phyloP scores from a whole-genome alignment of 495 filamentous ascomycete species.

The Peziza echinospora region DNA sequence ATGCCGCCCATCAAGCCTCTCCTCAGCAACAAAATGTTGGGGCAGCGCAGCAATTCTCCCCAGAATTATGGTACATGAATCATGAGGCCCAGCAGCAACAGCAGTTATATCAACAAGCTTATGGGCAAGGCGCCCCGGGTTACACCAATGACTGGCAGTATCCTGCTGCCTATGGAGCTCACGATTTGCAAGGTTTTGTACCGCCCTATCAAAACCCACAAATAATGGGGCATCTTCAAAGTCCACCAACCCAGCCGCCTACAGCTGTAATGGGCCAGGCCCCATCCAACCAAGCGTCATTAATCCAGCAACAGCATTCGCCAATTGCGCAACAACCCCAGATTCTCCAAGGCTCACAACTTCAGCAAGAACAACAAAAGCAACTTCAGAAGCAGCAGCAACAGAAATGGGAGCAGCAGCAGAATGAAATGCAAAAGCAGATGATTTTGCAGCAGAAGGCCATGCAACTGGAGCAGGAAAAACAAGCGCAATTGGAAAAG shows the following conservation, averaged over 20 bases:
- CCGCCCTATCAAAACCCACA: not conserved
- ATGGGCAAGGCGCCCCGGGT: constrained; percentile 1
- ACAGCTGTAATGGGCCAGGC: no score
- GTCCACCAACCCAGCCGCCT: no score
- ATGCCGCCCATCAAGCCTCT: constrained; percentile 14
- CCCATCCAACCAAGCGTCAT: no score
- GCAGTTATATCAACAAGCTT: constrained; percentile 12
- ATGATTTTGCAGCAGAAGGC: no score
- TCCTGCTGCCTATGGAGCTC: not conserved
- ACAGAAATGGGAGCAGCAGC: constrained; percentile 2
- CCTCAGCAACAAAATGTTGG: constrained; percentile 10
- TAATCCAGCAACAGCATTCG: no score
- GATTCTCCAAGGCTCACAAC: constrained; percentile 3
- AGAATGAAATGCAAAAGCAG: constrained; percentile 4
- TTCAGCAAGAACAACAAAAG: constrained; percentile 12
- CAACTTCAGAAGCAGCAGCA: constrained; percentile 6
- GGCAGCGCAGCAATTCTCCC: constrained; percentile 10
- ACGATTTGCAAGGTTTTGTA: not conserved
- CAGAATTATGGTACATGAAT: constrained; percentile 18
- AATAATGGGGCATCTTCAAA: not conserved
- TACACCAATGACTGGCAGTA: not conserved
- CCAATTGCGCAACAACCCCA: not conserved
- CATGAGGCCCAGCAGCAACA: constrained; percentile 12
- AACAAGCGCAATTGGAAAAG: constrained; percentile 6
- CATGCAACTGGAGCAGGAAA: constrained; percentile 9